Conservation (phyloP, 2,329 filamentous ascomycete species). For the Phoma sp. region DNA sequence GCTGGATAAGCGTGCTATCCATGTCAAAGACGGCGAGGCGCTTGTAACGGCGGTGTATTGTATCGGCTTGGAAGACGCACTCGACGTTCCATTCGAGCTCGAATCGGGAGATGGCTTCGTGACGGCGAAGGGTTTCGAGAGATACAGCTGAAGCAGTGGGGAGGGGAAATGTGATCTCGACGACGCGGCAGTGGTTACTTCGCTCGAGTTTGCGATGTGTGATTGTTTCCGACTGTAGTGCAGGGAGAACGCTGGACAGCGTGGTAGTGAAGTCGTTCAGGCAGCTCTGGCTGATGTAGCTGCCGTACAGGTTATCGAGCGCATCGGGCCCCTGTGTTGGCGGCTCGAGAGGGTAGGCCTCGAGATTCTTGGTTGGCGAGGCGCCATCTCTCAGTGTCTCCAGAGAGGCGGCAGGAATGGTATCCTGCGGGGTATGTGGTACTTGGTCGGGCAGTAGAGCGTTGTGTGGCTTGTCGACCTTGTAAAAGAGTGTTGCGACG, state of each 20-base stretch:
- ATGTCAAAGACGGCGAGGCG: conserved; percentile 96
- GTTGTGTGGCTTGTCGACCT: conserved; percentile 41
- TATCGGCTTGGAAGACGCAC: conserved; percentile 76
- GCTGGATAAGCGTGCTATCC: conserved; percentile 96
- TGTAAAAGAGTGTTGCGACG: conserved; percentile 50
- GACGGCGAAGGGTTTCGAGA: conserved; percentile 74
- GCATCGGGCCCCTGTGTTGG: conserved; percentile 61
- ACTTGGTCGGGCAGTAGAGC: conserved; percentile 58
- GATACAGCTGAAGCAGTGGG: conserved; percentile 57
- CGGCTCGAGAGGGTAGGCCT: conserved; percentile 61
- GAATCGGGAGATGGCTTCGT: conserved; percentile 80
- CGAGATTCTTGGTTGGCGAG: conserved; percentile 58
- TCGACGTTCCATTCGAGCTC: conserved; percentile 91
- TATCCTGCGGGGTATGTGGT: conserved; percentile 41
- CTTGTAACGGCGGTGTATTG: conserved; percentile 77
- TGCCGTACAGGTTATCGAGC: conserved; percentile 62
- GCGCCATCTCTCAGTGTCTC: conserved; percentile 52
- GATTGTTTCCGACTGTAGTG: conserved; percentile 57
- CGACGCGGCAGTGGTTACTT: conserved; percentile 65
- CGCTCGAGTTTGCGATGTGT: conserved; percentile 63
- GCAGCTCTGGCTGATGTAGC: conserved; percentile 61
- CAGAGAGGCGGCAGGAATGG: conserved; percentile 41
- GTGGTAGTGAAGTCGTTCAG: conserved; percentile 63
- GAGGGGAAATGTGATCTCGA: conserved; percentile 70
- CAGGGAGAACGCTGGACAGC: conserved; percentile 56